Base-by-base conservation (phyloP, 805 yeast genomes). In the Cyberlindnera sargentensis region DNA sequence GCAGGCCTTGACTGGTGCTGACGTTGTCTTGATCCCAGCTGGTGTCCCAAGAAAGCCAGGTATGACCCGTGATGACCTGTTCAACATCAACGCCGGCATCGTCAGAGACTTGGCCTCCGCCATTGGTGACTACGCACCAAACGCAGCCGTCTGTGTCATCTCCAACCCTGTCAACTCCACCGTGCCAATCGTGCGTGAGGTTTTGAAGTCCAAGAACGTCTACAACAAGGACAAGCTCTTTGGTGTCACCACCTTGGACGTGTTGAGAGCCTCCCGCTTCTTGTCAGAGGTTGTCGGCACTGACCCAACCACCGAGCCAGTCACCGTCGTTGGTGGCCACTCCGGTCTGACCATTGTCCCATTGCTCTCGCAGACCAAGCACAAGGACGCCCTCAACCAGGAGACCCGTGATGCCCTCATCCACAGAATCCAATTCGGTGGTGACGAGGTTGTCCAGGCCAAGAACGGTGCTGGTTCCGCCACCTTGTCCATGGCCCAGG, bases 11-110 rank as follows among this genome's bases (percentile, higher is more conserved):
- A 80, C 75, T 50, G 76, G 74, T 57, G 70, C 76, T 46, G 88
- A 83, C 54, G 84, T 90, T 48, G 84, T 90, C 52, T 78, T 90
- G 53, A 86, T 90, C 68, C 96, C 97, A 63, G 97, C 97, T 45
- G 97, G 97, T 75, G 95, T 90, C 46, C 97, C 95, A 74, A 86
- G 95, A 80, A 90, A 89, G 75, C 97, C 97, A 56, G 97, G 97
- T 68, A 90, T 90, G 97, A 87, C 96, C 62, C 85, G 97, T 76
- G 97, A 90, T 66, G 97, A 90, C 65, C 75, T 90, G 60, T 90
- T 90, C 82, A 83, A 86, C 75, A 90, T 95, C 73, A 90, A 90
- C 63, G 97, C 97, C 42, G 83, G 95, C 41, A 90, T 90, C 66
- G 96, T 90, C 51, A 82, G 93, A 65, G 96, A 86, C 68, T 76